phyloP scores from a whole-genome alignment of 805 yeast species.

The Yarrowia alimentaria region DNA sequence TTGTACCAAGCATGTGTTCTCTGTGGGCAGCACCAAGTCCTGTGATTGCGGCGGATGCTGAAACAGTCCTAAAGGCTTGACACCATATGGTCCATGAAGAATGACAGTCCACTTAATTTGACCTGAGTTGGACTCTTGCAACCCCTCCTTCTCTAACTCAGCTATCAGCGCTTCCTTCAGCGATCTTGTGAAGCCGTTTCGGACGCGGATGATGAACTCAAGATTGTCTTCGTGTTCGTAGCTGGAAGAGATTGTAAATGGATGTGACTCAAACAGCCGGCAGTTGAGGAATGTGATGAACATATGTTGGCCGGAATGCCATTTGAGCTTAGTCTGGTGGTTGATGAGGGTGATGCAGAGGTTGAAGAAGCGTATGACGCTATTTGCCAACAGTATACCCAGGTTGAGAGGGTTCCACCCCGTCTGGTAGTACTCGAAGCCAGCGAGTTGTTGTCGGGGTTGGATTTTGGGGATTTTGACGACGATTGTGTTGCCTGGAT shows the following conservation, averaged over 20 bases:
- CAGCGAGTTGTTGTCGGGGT: background rate
- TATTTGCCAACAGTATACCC: background rate
- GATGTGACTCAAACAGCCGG: constrained; percentile 33
- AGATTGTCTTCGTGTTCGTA: constrained; percentile 30
- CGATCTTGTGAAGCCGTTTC: constrained; percentile 37
- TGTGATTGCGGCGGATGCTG: constrained; percentile 5
- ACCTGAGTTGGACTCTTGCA: background rate
- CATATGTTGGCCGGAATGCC: constrained; percentile 35
- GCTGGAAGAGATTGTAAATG: constrained; percentile 35
- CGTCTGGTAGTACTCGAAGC: background rate
- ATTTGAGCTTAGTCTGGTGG: constrained; percentile 23
- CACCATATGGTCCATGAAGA: constrained; percentile 36
- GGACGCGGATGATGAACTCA: constrained; percentile 38
- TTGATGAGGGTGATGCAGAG: constrained; percentile 10
- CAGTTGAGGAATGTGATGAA: constrained; percentile 33
- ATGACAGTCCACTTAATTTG: constrained; percentile 23
- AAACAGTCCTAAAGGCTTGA: constrained; percentile 30
- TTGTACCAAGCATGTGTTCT: constrained; percentile 31
- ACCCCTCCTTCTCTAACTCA: background rate
- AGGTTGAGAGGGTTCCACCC: background rate
- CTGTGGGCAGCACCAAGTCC: constrained; percentile 14
- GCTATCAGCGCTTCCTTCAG: constrained; percentile 29
- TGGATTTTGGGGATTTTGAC: constrained; percentile 26
- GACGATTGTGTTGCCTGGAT: constrained; percentile 33
- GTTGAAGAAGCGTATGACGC: constrained; percentile 1